Percentiles rank a stretch among this genome's conserved stretches.
Evolutionary conservation across 2,329 filamentous ascomycete genomes (phyloP).

Genomic region (Botrytis aclada): DNA sequence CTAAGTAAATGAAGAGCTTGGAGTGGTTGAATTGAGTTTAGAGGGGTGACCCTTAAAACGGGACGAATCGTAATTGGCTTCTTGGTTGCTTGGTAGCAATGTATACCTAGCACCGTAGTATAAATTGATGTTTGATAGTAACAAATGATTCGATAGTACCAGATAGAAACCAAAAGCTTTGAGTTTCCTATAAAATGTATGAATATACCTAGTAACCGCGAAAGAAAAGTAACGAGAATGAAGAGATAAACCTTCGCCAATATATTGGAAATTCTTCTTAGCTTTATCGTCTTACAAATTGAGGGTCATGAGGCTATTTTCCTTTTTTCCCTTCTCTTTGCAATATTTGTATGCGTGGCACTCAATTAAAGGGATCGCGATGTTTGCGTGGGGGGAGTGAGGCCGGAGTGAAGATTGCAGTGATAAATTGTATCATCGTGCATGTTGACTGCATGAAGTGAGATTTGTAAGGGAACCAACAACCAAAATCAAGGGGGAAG

Average conservation of each 20-base stretch:
- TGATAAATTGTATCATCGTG: background rate
- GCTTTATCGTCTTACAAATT: background rate
- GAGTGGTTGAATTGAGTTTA: background rate
- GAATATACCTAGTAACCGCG: background rate
- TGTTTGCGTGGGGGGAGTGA: background rate
- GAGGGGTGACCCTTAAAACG: background rate
- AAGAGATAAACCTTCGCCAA: background rate
- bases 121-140: background rate
- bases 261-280: background rate
- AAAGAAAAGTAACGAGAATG: background rate
- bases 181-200: background rate
- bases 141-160: background rate
- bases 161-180: too few species aligned
- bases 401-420: background rate
- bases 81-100: background rate
- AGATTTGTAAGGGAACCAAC: background rate
- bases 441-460: background rate
- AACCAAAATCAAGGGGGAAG: background rate
- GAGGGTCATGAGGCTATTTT: conserved; percentile 3
- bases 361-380: background rate
- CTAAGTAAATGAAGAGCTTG: background rate
- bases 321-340: background rate
- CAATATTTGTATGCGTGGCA: conserved; percentile 13
- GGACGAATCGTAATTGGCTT: background rate
- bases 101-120: background rate